phyloP scores from a whole-genome alignment of 768 basidiomycete genomes.

The Mycena sanguinolenta region DNA sequence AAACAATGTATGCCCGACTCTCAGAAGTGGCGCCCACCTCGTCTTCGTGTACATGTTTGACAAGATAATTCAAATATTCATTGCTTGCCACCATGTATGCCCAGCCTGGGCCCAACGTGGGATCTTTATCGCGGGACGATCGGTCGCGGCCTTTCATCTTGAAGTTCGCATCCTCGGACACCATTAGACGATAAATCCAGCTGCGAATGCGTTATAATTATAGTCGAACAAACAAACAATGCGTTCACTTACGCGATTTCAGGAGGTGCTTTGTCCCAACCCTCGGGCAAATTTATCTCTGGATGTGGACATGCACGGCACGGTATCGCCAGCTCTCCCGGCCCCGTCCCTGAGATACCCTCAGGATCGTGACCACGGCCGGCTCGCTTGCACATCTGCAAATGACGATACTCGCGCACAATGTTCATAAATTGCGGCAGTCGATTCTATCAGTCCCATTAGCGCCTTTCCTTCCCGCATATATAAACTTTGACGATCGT shows the following conservation, averaged over 20 bases:
- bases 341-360: not conserved
- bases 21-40: not conserved
- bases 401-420: not conserved
- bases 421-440: not conserved
- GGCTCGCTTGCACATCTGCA: not conserved
- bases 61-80: conserved; percentile 9
- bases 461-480: too few relatives aligned
- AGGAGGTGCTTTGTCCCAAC: not conserved
- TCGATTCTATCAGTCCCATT: not conserved
- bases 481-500: too few relatives aligned
- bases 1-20: not conserved
- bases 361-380: not conserved
- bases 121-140: conserved; percentile 31
- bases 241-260: not conserved
- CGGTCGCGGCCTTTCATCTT: conserved; percentile 6
- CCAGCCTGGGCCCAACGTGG: conserved; percentile 19
- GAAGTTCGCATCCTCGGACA: conserved; percentile 39
- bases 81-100: conserved; percentile 19
- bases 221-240: not conserved
- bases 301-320: conserved; percentile 20
- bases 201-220: not conserved
- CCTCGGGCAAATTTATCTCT: conserved; percentile 23
- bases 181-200: conserved; percentile 29
- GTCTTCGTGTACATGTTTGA: conserved; percentile 1
- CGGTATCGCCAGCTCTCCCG: conserved; percentile 11